Evolutionary conservation across 495 filamentous ascomycete genomes (phyloP), one percentile per base, ranked within the genome.

Genomic region (Rhizodiscina lignyota): DNA sequence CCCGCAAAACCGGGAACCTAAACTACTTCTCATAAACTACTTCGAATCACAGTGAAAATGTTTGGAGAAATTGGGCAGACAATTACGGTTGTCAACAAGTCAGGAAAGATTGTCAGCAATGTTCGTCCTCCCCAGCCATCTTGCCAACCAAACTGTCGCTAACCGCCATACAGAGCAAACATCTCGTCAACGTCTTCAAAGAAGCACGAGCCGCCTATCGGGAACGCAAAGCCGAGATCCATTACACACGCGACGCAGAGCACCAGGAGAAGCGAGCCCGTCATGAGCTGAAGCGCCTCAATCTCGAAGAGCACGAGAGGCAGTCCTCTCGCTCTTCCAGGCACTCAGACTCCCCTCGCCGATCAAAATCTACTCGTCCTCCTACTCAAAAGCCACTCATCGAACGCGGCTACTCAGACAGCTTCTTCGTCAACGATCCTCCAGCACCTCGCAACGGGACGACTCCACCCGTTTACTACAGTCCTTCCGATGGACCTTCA

Each of bases 11-110:
- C n/a, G n/a, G n/a, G n/a, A n/a, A n/a, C n/a, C n/a, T n/a, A n/a
- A n/a, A n/a, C n/a, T n/a, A n/a, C n/a, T n/a, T n/a, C n/a, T n/a
- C n/a, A n/a, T n/a, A n/a, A n/a, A n/a, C n/a, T n/a, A n/a, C n/a
- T n/a, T n/a, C n/a, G n/a, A n/a, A n/a, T n/a, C n/a, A n/a, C n/a
- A n/a, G n/a, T n/a, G n/a, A n/a, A n/a, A n/a, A n/a, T n/a, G n/a
- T n/a, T n/a, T n/a, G n/a, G n/a, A n/a, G n/a, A n/a, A n/a, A n/a
- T n/a, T n/a, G 66, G 67, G 35, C 61, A 93, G 60, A 82, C 83
- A 27, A 77, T 94, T 49, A 83, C 83, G 36, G 80, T 94, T 37
- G 72, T 94, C 57, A 86, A 94, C 61, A 81, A 79, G 49, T 91
- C 84, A 39, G 83, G 83, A 39, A 87, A 93, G 65, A 74, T 91